Conservation (phyloP, 202 grass and related monocot genomes). For the Dendrocalamus latiflorus region DNA sequence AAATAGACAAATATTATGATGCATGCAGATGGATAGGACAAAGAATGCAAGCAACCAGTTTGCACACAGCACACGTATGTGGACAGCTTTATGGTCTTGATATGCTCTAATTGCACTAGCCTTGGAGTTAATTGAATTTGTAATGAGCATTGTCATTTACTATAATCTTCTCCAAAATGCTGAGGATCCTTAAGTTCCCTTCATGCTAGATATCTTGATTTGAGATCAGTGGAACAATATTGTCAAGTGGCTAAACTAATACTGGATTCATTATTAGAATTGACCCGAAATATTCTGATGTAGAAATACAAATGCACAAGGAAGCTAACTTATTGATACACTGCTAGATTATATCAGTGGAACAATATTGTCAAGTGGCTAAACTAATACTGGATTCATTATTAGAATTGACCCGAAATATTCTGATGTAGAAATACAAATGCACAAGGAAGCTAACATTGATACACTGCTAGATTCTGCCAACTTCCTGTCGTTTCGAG, state of each 20-base stretch:
- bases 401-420: no score
- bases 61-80: background rate
- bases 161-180: no score
- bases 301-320: background rate
- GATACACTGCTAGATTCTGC: no score
- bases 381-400: no score
- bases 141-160: background rate
- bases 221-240: background rate
- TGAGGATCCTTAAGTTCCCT: no score
- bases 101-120: background rate
- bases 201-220: constrained; percentile 1
- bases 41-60: background rate
- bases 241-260: background rate
- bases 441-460: no score
- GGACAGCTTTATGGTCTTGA: background rate
- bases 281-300: background rate
- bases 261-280: constrained; percentile 1
- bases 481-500: no score
- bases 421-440: no score
- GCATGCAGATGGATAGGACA: background rate
- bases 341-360: no score
- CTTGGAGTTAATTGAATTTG: background rate
- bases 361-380: no score
- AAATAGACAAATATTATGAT: background rate
- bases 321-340: background rate